Percentiles rank a stretch among this genome's conserved stretches.
These are phyloP conservation scores for Peronospora destructor DNA, from an alignment of 352 stramenopile genomes.

Conservation along the genomic window DNA sequence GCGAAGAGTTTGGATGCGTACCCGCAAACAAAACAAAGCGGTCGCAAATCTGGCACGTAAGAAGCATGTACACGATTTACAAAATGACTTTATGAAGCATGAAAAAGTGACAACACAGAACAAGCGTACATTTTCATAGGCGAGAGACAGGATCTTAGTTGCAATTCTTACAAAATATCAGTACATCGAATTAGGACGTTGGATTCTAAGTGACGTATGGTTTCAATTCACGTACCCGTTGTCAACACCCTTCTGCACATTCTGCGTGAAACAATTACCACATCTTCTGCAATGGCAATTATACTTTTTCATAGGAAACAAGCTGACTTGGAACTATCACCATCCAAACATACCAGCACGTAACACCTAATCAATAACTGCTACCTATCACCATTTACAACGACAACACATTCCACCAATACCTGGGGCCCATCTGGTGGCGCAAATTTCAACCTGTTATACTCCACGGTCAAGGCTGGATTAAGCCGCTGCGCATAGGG, in stretches of 20 bases:
- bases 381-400: background rate
- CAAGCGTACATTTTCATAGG: constrained; percentile 67
- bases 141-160: constrained; percentile 80
- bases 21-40: constrained; percentile 78
- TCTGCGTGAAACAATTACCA: constrained; percentile 57
- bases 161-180: constrained; percentile 45
- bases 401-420: background rate
- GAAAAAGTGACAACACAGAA: background rate
- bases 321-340: constrained; percentile 72
- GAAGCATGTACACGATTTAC: constrained; percentile 9
- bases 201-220: background rate
- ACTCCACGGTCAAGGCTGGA: constrained; percentile 30
- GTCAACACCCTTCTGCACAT: constrained; percentile 83
- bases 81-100: constrained; percentile 1
- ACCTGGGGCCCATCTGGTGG: constrained; percentile 72
- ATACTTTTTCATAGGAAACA: constrained; percentile 84
- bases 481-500: constrained; percentile 33
- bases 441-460: constrained; percentile 64
- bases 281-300: constrained; percentile 59
- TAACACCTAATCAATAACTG: background rate
- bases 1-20: constrained; percentile 15
- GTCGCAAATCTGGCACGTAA: constrained; percentile 54
- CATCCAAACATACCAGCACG: constrained; percentile 1
- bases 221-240: constrained; percentile 50
- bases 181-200: constrained; percentile 2